Evolutionary conservation across 306 rosid genomes (phyloP), one percentile per base, ranked within the genome.

Genomic region (Gastrolobium bilobum): DNA sequence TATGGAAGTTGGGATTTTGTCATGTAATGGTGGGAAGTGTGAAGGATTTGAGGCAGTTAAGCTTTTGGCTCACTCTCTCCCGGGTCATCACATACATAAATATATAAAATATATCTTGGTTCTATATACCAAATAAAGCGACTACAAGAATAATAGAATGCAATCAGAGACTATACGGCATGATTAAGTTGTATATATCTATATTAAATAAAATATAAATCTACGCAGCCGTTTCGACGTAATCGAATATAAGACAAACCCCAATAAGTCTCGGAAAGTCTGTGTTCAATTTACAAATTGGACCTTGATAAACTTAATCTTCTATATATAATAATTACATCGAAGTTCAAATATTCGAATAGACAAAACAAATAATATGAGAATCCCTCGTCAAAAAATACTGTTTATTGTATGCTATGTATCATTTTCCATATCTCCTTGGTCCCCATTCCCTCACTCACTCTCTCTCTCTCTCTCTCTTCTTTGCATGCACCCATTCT

Each of bases 1-100:
- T 56, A 30, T 61, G 85, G 75, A 81, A 72, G 90, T 77, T 80
- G 87, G 71, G 73, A 54, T 77, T 73, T 86, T 83, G 87, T 77
- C 86, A 4, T 73, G 20, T 83, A 67, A 20, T 71, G 84, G 63
- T 46, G 66, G 68, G 13, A 59, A 64, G 68, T 71, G 71, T 71
- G 72, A 13, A 67, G 47, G 70, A 71, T 81, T 67, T 77, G 51
- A 66, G 71, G 71, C 78, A 77, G 85, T 65, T 71, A 50, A 40
- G 35, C 53, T 65, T 81, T 72, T 65, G 64, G 61, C 51, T 64
- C 61, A 57, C 82, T 72, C 47, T 20, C 67, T 79, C 84, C 83
- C 87, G 87, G 81, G 84, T 7, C 20, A 46, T 52, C 81, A 42
- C 43, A 34, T 58, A 31, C 20, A 73, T 65, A 33, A 33, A 76